phyloP scores from a whole-genome alignment of 208 protist genomes.

The Trichomonas tenax region DNA sequence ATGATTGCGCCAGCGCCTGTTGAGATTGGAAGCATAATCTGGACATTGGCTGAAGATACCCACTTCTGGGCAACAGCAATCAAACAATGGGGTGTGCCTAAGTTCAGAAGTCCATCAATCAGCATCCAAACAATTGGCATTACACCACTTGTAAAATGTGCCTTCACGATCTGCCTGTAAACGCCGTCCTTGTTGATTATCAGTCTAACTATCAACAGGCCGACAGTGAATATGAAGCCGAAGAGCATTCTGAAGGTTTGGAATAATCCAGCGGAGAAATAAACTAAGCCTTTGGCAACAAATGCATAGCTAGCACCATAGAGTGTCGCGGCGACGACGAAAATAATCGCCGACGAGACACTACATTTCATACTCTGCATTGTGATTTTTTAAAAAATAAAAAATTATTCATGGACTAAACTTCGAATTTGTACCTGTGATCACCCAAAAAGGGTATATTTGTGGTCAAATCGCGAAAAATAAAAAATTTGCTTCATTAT shows the following conservation, averaged over 20 bases:
- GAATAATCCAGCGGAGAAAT: not conserved
- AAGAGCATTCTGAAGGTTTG: conserved; percentile 4
- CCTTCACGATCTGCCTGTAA: not conserved
- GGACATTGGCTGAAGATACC: not conserved
- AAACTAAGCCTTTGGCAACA: not conserved
- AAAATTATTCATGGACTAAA: too few relatives aligned
- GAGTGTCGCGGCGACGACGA: not conserved
- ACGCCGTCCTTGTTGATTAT: not conserved
- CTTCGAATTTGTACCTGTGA: too few relatives aligned
- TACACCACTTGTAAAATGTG: not conserved
- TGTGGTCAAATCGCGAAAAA: too few relatives aligned
- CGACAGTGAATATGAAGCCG: not conserved
- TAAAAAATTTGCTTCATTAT: too few relatives aligned
- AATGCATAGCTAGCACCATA: not conserved
- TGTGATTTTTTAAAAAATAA: not conserved
- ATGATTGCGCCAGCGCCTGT: not conserved
- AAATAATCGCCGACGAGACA: not conserved
- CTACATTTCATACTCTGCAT: not conserved
- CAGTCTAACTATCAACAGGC: not conserved
- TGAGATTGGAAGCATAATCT: not conserved
- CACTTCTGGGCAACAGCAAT: not conserved
- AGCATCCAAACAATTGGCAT: not conserved
- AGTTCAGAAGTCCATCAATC: not conserved
- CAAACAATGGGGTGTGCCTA: not conserved
- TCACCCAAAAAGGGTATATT: too few relatives aligned